Evolutionary conservation across 805 yeast species (phyloP), one percentile per base, ranked within the genome.

Genomic region (Starmerella apicola): DNA sequence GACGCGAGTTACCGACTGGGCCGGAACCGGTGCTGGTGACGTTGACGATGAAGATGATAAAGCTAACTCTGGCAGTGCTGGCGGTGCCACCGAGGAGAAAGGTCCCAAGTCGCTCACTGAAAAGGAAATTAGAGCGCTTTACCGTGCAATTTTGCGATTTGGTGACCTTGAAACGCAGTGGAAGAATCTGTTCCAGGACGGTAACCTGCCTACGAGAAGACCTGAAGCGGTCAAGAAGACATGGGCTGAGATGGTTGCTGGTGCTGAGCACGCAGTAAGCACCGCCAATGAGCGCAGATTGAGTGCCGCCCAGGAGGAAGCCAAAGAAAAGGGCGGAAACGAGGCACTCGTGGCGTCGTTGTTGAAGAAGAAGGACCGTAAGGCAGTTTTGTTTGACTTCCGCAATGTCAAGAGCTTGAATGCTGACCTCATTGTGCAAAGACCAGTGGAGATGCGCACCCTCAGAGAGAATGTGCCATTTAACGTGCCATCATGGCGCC

Each of bases 181-280:
- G 80, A 94, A 84, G 45, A 82, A 78, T 46, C 67, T 91, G 37
- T 81, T 84, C 43, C 83, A 80, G 40, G 97, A 91, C 54, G 95
- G 95, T 19, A 77, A 86, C 21, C 65, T 91, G 37, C 76, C 95
- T 5, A 80, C 82, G 52, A 81, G 86, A 54, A 78, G 82, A 46
- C 81, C 91, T 1, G 86, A 78, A 12, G 66, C 78, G 32, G 72
- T 86, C 56, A 77, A 79, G 54, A 75, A 73, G 51, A 75, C 83
- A 1, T 84, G 81, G 58, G 64, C 72, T n/a, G 95, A 83, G 44
- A 64, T 91, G 53, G 64, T 75, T 37, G 68, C 66, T 15, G 68
- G 63, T 2, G 76, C 95, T 13, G 69, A 70, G 51, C 72, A 70
- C 24, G 66, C 74, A 43, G 74, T 80, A 10, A 67, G 68, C 19